Evolutionary conservation across 2,329 filamentous ascomycete species (phyloP).

Genomic region (Colletotrichum noveboracense): DNA sequence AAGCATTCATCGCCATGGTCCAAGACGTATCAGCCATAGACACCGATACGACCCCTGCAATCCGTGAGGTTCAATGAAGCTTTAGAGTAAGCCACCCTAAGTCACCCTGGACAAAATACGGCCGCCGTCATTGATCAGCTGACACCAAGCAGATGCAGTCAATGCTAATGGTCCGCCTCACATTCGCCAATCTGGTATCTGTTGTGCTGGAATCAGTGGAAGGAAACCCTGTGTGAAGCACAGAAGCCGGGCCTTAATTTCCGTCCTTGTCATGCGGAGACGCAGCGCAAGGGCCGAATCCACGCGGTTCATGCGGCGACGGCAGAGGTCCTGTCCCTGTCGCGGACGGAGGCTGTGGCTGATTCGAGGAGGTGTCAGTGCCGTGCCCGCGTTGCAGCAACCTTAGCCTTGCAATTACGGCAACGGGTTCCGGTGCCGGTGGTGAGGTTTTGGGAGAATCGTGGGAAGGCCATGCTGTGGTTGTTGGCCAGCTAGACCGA

Average conservation of each 20-base stretch:
- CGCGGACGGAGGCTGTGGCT: not conserved
- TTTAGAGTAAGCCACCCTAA: not conserved
- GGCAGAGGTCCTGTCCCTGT: not conserved
- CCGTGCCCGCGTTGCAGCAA: not conserved
- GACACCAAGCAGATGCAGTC: not conserved
- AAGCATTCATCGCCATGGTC: not conserved
- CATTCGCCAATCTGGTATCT: not conserved
- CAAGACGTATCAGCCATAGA: not conserved
- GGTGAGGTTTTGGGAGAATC: not conserved
- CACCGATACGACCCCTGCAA: not conserved
- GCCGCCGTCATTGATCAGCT: not conserved
- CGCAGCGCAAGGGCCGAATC: not conserved
- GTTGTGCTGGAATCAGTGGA: not conserved
- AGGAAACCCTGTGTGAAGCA: not conserved
- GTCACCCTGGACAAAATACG: not conserved
- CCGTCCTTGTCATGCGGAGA: slow-evolving; percentile 3
- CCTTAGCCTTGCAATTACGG: not conserved
- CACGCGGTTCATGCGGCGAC: not conserved
- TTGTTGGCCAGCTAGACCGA: not conserved
- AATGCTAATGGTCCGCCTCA: not conserved
- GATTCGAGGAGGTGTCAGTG: not conserved
- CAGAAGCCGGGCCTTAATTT: not conserved
- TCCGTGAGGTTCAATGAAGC: not conserved
- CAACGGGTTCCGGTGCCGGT: not conserved
- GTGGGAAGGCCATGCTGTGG: not conserved